A percentile compares a stretch with the other conserved stretches of the same genome.
Conservation (phyloP, 2,329 filamentous ascomycete genomes). For the Botrytis byssoidea region DNA sequence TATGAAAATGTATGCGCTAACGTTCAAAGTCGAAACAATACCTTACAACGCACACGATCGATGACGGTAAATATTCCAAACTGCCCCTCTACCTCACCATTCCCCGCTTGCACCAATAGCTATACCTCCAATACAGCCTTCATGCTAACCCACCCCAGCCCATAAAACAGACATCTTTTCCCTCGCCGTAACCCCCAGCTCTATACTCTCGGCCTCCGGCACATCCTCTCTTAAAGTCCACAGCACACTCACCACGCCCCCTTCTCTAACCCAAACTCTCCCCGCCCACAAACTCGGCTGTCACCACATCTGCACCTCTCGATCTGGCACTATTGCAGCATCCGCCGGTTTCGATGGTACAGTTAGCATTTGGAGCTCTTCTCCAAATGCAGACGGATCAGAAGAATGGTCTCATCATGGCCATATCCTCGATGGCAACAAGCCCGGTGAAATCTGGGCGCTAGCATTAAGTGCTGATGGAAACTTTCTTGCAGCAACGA, state of each 20-base stretch:
- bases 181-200: constrained; percentile 69
- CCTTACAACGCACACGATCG: constrained; percentile 85
- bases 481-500: constrained; percentile 79
- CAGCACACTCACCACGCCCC: constrained; percentile 67
- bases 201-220: constrained; percentile 81
- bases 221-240: constrained; percentile 79
- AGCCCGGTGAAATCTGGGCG: constrained; percentile 78
- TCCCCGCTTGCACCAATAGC: neutral
- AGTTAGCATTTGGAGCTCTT: constrained; percentile 74
- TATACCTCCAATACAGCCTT: neutral
- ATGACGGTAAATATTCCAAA: constrained; percentile 62
- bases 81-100: neutral
- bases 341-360: constrained; percentile 89
- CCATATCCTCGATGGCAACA: constrained; percentile 53
- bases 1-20: constrained; percentile 25
- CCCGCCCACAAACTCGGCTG: constrained; percentile 81
- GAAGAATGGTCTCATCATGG: constrained; percentile 50
- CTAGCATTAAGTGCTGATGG: constrained; percentile 82
- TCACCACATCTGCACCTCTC: constrained; percentile 78
- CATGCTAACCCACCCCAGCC: constrained; percentile 50
- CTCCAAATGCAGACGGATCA: constrained; percentile 43
- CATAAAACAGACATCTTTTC: constrained; percentile 84
- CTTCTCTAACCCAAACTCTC: constrained; percentile 77
- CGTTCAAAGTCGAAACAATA: constrained; percentile 91
- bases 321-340: constrained; percentile 69